phyloP scores from a whole-genome alignment of 2,329 filamentous ascomycete genomes.

The Paracoccidioides brasiliensis region DNA sequence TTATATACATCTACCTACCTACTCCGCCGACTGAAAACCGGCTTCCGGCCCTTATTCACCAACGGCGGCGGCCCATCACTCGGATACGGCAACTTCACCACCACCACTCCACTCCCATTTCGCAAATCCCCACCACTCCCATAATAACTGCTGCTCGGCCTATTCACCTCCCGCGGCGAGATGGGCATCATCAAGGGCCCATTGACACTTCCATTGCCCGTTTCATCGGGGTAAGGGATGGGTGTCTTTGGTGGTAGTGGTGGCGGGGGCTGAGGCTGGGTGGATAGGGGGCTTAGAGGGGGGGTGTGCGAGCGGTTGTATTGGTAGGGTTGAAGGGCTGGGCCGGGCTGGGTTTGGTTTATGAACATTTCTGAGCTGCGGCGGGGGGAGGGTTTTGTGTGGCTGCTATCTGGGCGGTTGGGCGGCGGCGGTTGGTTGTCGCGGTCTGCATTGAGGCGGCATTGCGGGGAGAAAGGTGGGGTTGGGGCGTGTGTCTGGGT shows the following conservation, averaged over 20 bases:
- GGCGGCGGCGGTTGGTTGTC: not conserved
- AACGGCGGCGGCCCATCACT: conserved; percentile 67
- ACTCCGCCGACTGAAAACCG: conserved; percentile 49
- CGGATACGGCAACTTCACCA: conserved; percentile 56
- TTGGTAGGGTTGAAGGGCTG: too few relatives aligned
- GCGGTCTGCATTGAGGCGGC: conserved; percentile 27
- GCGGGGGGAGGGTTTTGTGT: conserved; percentile 19
- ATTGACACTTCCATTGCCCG: conserved; percentile 16
- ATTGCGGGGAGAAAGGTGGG: conserved; percentile 13
- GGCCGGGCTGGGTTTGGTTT: not conserved
- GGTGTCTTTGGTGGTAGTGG: conserved; percentile 62
- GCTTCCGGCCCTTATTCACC: conserved; percentile 78
- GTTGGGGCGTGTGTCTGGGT: conserved; percentile 16
- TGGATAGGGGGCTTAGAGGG: conserved; percentile 24
- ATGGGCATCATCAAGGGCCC: conserved; percentile 26
- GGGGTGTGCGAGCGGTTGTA: not conserved
- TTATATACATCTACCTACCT: not conserved
- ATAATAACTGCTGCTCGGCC: conserved; percentile 5
- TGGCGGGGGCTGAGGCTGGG: conserved; percentile 40
- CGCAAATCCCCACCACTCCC: conserved; percentile 3
- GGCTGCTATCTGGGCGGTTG: conserved; percentile 19
- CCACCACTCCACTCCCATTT: conserved; percentile 11
- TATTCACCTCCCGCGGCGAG: conserved; percentile 23
- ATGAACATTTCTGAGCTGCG: conserved; percentile 23
- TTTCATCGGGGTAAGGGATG: conserved; percentile 38